phyloP scores from a whole-genome alignment of 2,329 filamentous ascomycete genomes.

The Fusarium lyarnte region DNA sequence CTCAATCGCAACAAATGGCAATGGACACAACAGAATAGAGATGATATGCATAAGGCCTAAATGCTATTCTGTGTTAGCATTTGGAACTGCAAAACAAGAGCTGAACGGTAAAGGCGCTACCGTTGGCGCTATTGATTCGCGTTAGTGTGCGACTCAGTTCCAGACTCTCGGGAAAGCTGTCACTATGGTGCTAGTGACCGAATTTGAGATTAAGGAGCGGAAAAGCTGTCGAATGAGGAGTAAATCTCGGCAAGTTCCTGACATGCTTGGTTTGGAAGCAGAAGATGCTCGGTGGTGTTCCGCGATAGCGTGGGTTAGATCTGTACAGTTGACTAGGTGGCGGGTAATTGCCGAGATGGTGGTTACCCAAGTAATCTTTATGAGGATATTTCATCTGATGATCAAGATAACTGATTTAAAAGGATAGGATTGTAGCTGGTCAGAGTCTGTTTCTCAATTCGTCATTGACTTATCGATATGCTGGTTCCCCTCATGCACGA shows the following conservation, averaged over 20 bases:
- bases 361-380: accelerated
- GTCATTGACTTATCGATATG: neutral
- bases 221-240: neutral
- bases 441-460: neutral
- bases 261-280: neutral
- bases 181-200: neutral
- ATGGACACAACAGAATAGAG: neutral
- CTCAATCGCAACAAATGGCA: neutral
- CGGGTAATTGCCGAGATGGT: neutral
- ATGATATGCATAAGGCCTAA: accelerated
- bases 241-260: neutral
- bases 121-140: constrained; percentile 6
- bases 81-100: neutral
- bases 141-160: neutral
- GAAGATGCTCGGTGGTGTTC: neutral
- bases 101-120: neutral
- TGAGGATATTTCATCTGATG: neutral
- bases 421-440: neutral
- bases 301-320: neutral
- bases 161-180: neutral
- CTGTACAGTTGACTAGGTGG: neutral
- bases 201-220: neutral
- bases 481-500: neutral
- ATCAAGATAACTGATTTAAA: no score
- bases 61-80: accelerated